Percentiles rank a stretch among this genome's conserved stretches.
Conservation (phyloP, 2,329 filamentous ascomycete species). For the Fusarium sp. region DNA sequence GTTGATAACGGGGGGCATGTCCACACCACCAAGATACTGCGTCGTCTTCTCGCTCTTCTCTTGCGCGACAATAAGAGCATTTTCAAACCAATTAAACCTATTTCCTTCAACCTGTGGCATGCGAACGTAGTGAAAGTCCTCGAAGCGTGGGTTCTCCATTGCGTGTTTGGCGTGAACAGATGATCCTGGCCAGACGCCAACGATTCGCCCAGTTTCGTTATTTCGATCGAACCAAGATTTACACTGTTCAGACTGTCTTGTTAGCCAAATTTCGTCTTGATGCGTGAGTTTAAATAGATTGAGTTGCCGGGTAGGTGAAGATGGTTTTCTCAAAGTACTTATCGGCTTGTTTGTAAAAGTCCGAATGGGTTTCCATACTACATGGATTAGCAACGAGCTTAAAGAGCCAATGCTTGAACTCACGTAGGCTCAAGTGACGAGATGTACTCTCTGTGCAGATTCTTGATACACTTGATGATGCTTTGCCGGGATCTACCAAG, state of each 20-base stretch:
- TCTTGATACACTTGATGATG: conserved; percentile 6
- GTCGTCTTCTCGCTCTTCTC: neutral
- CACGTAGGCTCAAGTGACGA: neutral
- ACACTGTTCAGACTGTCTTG: neutral
- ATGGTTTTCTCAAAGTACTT: neutral
- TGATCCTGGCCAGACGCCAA: neutral
- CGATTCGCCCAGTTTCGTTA: neutral
- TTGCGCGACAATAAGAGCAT: neutral
- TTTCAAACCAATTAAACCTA: neutral
- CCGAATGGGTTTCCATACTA: neutral
- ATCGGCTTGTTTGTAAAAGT: neutral
- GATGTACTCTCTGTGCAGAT: neutral
- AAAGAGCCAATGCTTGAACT: neutral
- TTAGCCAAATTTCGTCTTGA: neutral
- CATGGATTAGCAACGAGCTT: neutral
- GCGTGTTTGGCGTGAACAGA: neutral
- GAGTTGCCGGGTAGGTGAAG: neutral
- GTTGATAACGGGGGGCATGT: neutral
- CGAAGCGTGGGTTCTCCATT: neutral
- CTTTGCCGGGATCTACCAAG: conserved; percentile 15
- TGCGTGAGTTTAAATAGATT: accelerated
- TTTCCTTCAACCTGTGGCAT: neutral
- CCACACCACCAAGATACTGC: neutral
- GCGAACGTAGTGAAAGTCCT: neutral
- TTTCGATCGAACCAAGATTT: neutral